A percentile compares a stretch with the other conserved stretches of the same genome.
These are phyloP conservation scores for Colletotrichum viniferum DNA, from an alignment of 2,329 filamentous ascomycete genomes.

Conservation along the genomic window DNA sequence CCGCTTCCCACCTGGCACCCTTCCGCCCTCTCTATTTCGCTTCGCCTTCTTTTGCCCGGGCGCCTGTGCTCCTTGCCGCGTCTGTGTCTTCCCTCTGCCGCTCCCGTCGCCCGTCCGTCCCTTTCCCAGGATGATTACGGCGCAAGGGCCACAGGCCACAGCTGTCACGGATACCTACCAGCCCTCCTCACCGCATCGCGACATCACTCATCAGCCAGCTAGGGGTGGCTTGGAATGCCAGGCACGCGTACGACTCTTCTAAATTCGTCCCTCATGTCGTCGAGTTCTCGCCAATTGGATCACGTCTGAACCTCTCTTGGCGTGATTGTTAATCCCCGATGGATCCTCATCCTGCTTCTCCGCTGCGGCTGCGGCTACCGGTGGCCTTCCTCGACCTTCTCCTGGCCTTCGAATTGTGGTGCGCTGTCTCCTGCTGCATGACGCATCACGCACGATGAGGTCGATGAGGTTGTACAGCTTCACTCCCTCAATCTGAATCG, in stretches of 20 bases:
- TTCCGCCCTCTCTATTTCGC: not conserved
- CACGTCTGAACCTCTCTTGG: not conserved
- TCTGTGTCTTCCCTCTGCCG: not conserved
- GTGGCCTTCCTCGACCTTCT: not conserved
- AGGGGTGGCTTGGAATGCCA: not conserved
- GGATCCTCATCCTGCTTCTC: not conserved
- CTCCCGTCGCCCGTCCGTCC: not conserved
- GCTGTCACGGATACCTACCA: not conserved
- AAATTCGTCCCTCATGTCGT: not conserved
- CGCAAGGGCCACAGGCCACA: not conserved
- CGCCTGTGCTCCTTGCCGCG: not conserved
- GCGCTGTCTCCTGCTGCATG: not conserved
- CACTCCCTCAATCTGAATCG: not conserved
- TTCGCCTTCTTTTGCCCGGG: not conserved
- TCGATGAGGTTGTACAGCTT: conserved; percentile 21
- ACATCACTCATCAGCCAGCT: not conserved
- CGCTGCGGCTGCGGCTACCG: not conserved
- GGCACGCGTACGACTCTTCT: not conserved
- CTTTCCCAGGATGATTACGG: not conserved
- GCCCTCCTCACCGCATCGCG: conserved; percentile 19
- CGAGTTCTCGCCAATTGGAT: not conserved
- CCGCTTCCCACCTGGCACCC: not conserved
- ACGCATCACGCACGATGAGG: conserved; percentile 18
- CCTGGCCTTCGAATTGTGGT: not conserved
- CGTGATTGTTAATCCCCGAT: not conserved